phyloP scores from a whole-genome alignment of 768 basidiomycete species.

The Sutorius australiensis region DNA sequence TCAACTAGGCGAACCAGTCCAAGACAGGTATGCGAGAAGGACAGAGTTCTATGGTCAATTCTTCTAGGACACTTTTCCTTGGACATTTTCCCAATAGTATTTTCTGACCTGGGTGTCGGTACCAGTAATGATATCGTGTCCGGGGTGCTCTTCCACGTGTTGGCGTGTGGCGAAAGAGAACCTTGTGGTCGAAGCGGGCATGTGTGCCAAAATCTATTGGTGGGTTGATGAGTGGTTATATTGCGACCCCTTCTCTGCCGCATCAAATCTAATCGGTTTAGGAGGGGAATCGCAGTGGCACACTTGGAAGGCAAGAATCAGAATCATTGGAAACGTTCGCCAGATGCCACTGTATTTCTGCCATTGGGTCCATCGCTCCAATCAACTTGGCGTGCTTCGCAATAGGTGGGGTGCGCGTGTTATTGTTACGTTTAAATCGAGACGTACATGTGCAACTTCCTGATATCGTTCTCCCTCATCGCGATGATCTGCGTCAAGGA shows the following conservation, averaged over 20 bases:
- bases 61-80: background rate
- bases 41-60: background rate
- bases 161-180: background rate
- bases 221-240: background rate
- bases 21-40: background rate
- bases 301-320: background rate
- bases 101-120: background rate
- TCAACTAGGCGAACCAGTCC: background rate
- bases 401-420: background rate
- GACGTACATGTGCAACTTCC: background rate
- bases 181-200: background rate
- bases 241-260: background rate
- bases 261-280: background rate
- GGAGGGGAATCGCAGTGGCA: background rate
- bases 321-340: background rate
- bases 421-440: background rate
- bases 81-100: background rate
- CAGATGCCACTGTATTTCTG: background rate
- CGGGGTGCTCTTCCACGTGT: background rate
- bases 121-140: background rate
- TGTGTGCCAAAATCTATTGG: background rate
- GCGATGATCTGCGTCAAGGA: background rate
- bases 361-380: background rate
- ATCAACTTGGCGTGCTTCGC: background rate
- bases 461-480: background rate